These are phyloP conservation scores for Westerdykella aurantiaca DNA, from an alignment of 2,329 filamentous ascomycete species.

Conservation along the genomic window DNA sequence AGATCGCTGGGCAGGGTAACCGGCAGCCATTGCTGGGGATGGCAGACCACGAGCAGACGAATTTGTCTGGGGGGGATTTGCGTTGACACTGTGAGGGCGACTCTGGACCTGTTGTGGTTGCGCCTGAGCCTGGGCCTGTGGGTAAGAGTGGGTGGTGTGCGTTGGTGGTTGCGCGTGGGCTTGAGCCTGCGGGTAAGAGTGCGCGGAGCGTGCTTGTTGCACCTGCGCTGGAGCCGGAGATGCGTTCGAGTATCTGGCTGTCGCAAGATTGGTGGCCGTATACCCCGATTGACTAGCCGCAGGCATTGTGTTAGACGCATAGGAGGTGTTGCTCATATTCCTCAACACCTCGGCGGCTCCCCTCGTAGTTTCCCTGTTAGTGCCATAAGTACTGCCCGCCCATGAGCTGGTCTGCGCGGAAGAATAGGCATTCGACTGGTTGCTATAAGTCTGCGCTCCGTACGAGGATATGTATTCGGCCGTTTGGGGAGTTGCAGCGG, in stretches of 20 bases:
- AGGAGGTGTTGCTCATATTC: constrained; percentile 30
- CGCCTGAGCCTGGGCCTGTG: constrained; percentile 20
- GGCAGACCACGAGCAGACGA: constrained; percentile 12
- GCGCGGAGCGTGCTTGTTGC: constrained; percentile 7
- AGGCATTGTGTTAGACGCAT: constrained; percentile 13
- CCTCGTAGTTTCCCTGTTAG: constrained; percentile 21
- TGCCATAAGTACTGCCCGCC: constrained; percentile 21
- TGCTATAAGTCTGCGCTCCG: constrained; percentile 15
- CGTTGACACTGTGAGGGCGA: constrained; percentile 25
- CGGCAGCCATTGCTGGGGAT: constrained; percentile 20
- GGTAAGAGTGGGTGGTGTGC: constrained; percentile 7
- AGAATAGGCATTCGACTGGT: constrained; percentile 17
- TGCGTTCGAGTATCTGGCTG: constrained; percentile 15
- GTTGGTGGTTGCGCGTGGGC: constrained; percentile 3
- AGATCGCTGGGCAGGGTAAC: constrained; percentile 21
- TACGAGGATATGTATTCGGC: constrained; percentile 22
- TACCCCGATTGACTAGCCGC: constrained; percentile 17
- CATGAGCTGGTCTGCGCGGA: constrained; percentile 17
- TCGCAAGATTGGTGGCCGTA: constrained; percentile 16
- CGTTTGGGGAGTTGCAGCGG: constrained; percentile 15
- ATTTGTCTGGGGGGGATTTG: constrained; percentile 14
- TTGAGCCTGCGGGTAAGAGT: background rate
- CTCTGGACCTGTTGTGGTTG: background rate
- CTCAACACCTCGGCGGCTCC: constrained; percentile 29
- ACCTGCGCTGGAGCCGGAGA: constrained; percentile 9